Percentiles rank a stretch among this genome's conserved stretches.
phyloP scores from a whole-genome alignment of 345 rosid species.

The thale cress (Arabidopsis thaliana) region TAIR10.1 NC_003071.7:14068501-14069000 shows the following conservation, averaged over 20 bases:
- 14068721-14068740: not conserved
- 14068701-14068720: conserved; percentile 19
- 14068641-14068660: conserved; percentile 24
- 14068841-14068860: conserved; percentile 30
- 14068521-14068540: conserved; percentile 26
- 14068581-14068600: conserved; percentile 32
- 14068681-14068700: conserved; percentile 26
- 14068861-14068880: conserved; percentile 36
- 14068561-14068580: conserved; percentile 35
- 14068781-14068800: not conserved
- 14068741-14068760: not conserved
- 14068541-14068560: conserved; percentile 19
- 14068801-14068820: conserved; percentile 20
- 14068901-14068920: conserved; percentile 29
- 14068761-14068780: conserved; percentile 30
- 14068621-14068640: conserved; percentile 22
- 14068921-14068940: conserved; percentile 18
- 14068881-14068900: conserved; percentile 31
- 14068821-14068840: conserved; percentile 20
- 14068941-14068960: conserved; percentile 31
- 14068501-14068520: conserved; percentile 28
- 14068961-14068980: conserved; percentile 12
- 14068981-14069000: not conserved
- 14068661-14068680: not conserved
- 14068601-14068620: conserved; percentile 35